Base-by-base conservation (phyloP, 192 early-diverging fungal genomes). In the Linnemannia elongata region DNA sequence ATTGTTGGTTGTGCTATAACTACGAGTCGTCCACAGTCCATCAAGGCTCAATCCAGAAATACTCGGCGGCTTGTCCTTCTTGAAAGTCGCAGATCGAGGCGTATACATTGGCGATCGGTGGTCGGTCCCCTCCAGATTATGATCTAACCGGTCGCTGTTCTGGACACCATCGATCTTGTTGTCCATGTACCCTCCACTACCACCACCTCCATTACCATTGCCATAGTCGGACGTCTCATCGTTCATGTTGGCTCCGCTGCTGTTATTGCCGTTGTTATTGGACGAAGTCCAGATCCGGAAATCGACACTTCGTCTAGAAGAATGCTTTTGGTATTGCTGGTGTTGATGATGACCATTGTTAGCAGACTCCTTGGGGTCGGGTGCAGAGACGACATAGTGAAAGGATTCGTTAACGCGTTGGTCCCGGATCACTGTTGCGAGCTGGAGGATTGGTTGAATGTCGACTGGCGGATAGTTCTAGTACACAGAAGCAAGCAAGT, bases 381-480 rank as follows among this genome's bases (percentile, higher is more conserved):
- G 30, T 66, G 60, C 60, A 33, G 30, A 66, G 12, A 66, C 30
- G 10, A 66, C 60, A 66, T 66, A 66, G 30, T 66, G 60, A 12
- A 66, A 66, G 60, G 27, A 30, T 24, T 79, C 55, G 24, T 49
- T 68, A 0, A 76, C 38, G 15, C 88, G 88, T 12, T 57, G 72
- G 30, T 90, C 82, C 1, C 88, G 85, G 60, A 91, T 88, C 0
- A 80, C 85, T 1, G 74, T 89, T 8, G 90, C 90, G 1, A 82
- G 79, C 10, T 77, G 45, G 1, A 92, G 52, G 45, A 92, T 89
- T 35, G 86, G 72, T n/a, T 88, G 79, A 15, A 93, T 85, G 75
- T 91, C 90, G 36, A 87, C 72, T 71, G 90, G 87, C 20, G 94
- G 94, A 63, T 94, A 94, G 63, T 92, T 89, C 91, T 95, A 87